Base-by-base conservation (phyloP, 1,284 basidiomycete species). In the Sporisorium graminicola region DNA sequence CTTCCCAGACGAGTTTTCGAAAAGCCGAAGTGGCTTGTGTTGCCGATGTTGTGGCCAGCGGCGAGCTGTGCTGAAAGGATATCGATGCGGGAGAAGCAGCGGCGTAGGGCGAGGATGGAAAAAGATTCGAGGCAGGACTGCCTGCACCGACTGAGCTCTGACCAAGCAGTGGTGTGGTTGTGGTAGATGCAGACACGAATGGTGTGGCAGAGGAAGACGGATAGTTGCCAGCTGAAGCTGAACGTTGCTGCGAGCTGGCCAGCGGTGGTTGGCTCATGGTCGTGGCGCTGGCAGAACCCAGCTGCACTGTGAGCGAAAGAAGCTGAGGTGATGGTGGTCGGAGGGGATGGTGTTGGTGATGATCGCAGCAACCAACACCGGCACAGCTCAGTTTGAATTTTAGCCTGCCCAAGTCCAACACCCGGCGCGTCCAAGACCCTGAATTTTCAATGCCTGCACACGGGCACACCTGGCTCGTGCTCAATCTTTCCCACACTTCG, bases 1-100 rank as follows among this genome's bases (percentile, higher is more conserved):
- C 74, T 33, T 67, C 59, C 77, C 79, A 82, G 10, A 80, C 66
- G n/a, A 79, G 65, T 20, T 68, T 47, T 18, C 79, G 52, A 31
- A 80, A 78, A 0, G 46, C 37, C 1, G 65, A 31, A 22, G 66
- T 76, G 3, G 61, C 42, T 16, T 63, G 65, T 22, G 44, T 20
- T 33, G 60, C 22, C 1, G 44, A 54, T 5, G 60, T 7, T 0
- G 37, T 9, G 10, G 24, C 27, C 8, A 29, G 22, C 8, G 55
- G 24, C 0, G 54, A 53, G 58, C 26, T 27, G 14, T 37, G 35
- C 10, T 55, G 56, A 12, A 67, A 55, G 3, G 52, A 54, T 43
- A 31, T 20, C 5, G 66, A 59, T n/a, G 60, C 67, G 42, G 67
- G 64, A 0, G 72, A 63, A 0, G 66, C 55, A 2, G 29, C 42